Evolutionary conservation across 2,329 filamentous ascomycete species (phyloP).

Genomic region (Claviceps africana): DNA sequence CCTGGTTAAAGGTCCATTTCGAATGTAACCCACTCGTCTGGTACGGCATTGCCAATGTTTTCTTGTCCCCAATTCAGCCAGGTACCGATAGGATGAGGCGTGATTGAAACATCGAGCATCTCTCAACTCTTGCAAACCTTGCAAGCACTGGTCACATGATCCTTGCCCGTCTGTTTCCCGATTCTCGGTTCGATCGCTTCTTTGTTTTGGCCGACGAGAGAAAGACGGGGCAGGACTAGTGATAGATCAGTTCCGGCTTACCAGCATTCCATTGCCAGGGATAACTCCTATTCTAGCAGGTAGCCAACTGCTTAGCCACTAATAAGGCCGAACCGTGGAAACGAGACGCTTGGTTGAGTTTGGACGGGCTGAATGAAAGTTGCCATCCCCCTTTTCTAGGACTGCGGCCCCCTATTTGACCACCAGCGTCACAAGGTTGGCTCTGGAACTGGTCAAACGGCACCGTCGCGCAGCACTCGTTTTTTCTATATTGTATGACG

Average conservation of each 20-base stretch:
- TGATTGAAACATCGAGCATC: background rate
- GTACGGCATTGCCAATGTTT: background rate
- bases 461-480: background rate
- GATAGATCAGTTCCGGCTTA: background rate
- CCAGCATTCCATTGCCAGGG: background rate
- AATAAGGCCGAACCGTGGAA: background rate
- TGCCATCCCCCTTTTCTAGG: background rate
- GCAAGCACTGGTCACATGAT: background rate
- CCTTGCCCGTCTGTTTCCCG: background rate
- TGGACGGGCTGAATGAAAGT: background rate
- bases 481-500: background rate
- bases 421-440: conserved; percentile 2
- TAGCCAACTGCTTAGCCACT: background rate
- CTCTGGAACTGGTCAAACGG: conserved; percentile 7
- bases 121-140: background rate
- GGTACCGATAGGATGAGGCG: background rate
- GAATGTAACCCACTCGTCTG: conserved; percentile 1
- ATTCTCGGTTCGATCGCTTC: background rate
- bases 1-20: background rate
- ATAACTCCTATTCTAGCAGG: background rate
- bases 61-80: background rate
- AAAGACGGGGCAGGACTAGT: background rate
- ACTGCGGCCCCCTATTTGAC: conserved; percentile 5
- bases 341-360: background rate
- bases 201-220: conserved; percentile 1